Evolutionary conservation across 768 basidiomycete species (phyloP).

Genomic region (Trametes elegans): DNA sequence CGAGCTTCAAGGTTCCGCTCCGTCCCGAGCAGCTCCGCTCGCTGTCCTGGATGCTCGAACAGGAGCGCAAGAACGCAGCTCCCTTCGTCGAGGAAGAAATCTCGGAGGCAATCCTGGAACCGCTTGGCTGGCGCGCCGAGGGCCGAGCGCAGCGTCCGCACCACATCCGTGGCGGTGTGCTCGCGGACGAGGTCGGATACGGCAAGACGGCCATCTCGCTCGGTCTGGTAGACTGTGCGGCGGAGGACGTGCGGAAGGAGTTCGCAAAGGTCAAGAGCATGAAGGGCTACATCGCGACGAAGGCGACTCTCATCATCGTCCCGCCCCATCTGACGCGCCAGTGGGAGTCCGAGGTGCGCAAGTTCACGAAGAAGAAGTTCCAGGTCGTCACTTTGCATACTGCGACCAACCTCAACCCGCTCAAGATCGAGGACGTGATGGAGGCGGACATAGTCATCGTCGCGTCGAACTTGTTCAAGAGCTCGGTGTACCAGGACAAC

Average conservation of each 20-base stretch:
- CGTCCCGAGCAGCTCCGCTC: conserved; percentile 89
- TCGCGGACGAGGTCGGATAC: conserved; percentile 96
- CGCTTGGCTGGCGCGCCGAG: conserved; percentile 93
- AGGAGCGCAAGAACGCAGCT: conserved; percentile 60
- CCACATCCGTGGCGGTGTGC: conserved; percentile 80
- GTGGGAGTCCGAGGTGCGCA: conserved; percentile 83
- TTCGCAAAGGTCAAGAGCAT: conserved; percentile 47
- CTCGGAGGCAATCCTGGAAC: conserved; percentile 81
- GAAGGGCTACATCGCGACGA: conserved; percentile 69
- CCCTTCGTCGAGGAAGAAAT: conserved; percentile 95
- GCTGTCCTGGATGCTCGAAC: conserved; percentile 86
- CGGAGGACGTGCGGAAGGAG: conserved; percentile 54
- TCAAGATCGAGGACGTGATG: conserved; percentile 70
- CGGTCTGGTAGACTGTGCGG: conserved; percentile 77
- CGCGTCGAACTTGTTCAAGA: conserved; percentile 84
- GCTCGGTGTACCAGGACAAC: conserved; percentile 71
- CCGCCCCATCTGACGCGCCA: conserved; percentile 89
- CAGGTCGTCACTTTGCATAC: conserved; percentile 66
- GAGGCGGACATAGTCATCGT: conserved; percentile 86
- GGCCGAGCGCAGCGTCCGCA: conserved; percentile 80
- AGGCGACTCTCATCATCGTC: conserved; percentile 81
- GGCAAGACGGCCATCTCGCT: conserved; percentile 96
- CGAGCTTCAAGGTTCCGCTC: conserved; percentile 70
- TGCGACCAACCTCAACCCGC: conserved; percentile 65
- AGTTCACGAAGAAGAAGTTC: conserved; percentile 68